Evolutionary conservation across 2,329 filamentous ascomycete genomes (phyloP).

Genomic region (Alternaria tenuissima): DNA sequence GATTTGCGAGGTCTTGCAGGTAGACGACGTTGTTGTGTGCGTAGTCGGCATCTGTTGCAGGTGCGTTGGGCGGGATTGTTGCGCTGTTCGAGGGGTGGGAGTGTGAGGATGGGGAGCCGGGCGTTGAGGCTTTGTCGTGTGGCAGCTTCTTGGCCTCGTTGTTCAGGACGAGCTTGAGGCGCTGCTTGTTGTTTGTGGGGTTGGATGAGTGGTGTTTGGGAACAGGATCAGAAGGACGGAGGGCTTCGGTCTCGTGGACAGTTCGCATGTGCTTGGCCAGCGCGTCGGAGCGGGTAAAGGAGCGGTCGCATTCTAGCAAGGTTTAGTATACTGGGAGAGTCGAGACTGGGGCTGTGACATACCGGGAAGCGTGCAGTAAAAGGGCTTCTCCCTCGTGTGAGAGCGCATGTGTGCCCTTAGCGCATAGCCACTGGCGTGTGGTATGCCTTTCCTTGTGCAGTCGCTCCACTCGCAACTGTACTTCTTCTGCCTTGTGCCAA

Average conservation of each 20-base stretch:
- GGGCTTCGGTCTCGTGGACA: conserved; percentile 94
- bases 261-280: conserved; percentile 98
- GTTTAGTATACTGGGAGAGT: background rate
- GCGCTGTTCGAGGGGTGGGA: conserved; percentile 36
- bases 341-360: conserved; percentile 41
- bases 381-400: conserved; percentile 97
- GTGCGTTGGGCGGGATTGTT: conserved; percentile 20
- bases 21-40: conserved; percentile 67
- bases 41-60: conserved; percentile 49
- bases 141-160: conserved; percentile 42
- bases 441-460: conserved; percentile 85
- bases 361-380: conserved; percentile 96
- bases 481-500: conserved; percentile 91
- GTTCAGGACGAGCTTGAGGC: conserved; percentile 55
- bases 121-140: conserved; percentile 47
- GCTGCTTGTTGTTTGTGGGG: conserved; percentile 57
- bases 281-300: conserved; percentile 94
- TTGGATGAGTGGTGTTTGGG: conserved; percentile 67
- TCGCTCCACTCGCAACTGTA: conserved; percentile 99
- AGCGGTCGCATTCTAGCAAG: conserved; percentile 86
- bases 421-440: conserved; percentile 94
- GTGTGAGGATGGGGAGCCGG: conserved; percentile 44
- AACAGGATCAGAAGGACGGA: conserved; percentile 77
- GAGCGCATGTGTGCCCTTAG: conserved; percentile 97
- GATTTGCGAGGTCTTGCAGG: conserved; percentile 65